phyloP scores from a whole-genome alignment of 768 basidiomycete species.

The Bullera alba region DNA sequence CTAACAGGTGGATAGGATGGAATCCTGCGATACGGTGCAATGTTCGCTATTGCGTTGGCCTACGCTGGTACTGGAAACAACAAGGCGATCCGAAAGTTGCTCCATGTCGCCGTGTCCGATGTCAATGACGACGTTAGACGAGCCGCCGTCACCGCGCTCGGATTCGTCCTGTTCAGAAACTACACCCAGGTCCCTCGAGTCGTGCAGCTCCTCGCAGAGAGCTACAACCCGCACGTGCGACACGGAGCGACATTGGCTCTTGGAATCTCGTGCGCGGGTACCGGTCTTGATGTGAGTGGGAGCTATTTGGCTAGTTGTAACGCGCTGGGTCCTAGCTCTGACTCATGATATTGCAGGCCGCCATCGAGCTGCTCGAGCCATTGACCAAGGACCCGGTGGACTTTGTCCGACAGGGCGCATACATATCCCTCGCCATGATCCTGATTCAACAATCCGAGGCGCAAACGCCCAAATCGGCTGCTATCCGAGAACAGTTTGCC shows the following conservation, averaged over 20 bases:
- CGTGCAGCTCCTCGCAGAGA: constrained; percentile 92
- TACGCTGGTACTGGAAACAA: constrained; percentile 97
- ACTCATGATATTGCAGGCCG: constrained; percentile 57
- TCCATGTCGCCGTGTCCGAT: constrained; percentile 97
- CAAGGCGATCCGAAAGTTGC: constrained; percentile 76
- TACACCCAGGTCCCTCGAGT: constrained; percentile 92
- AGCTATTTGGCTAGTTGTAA: neutral
- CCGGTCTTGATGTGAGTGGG: constrained; percentile 70
- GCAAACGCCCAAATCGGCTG: constrained; percentile 69
- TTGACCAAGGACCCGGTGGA: constrained; percentile 98
- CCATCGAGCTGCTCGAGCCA: constrained; percentile 90
- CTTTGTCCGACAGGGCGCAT: constrained; percentile 96
- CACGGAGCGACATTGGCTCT: constrained; percentile 94
- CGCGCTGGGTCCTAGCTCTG: constrained; percentile 3
- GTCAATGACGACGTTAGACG: constrained; percentile 95
- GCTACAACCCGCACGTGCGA: constrained; percentile 96
- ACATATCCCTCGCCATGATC: constrained; percentile 91
- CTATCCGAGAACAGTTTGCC: constrained; percentile 73
- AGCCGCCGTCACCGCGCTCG: constrained; percentile 90
- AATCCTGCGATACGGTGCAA: constrained; percentile 93
- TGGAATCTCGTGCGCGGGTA: constrained; percentile 95
- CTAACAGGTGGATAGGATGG: constrained; percentile 63
- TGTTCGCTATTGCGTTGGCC: constrained; percentile 90
- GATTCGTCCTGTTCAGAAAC: constrained; percentile 95
- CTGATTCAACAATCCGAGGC: constrained; percentile 93